These are phyloP conservation scores for Verticillium klebahnii DNA, from an alignment of 2,329 filamentous ascomycete genomes.

Conservation along the genomic window DNA sequence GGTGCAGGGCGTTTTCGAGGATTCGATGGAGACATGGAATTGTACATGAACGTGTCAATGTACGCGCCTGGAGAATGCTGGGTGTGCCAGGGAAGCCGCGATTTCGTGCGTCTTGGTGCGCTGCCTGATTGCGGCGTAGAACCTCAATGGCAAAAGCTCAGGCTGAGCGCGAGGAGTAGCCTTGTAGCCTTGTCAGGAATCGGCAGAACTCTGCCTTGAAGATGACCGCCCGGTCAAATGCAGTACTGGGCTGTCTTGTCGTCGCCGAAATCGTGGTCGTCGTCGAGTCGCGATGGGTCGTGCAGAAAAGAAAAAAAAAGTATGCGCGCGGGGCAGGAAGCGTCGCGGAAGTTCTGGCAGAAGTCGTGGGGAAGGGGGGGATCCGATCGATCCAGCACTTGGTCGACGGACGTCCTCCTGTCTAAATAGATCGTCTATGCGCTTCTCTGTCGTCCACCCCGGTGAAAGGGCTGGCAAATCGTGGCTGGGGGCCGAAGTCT, in stretches of 20 bases:
- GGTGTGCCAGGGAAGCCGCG: background rate
- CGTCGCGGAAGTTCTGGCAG: background rate
- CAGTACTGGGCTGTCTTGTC: background rate
- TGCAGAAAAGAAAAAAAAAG: background rate
- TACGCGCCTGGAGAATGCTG: background rate
- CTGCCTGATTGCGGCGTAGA: background rate
- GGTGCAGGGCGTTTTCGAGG: conserved; percentile 70
- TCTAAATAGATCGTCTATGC: background rate
- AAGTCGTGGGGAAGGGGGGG: background rate
- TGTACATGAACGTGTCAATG: conserved; percentile 8
- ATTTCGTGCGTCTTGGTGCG: background rate
- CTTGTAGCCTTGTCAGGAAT: background rate
- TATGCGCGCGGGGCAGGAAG: background rate
- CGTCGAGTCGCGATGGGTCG: background rate
- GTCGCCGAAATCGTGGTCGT: background rate
- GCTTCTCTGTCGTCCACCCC: background rate
- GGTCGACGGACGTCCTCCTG: background rate
- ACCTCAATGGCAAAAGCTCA: background rate
- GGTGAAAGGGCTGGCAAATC: background rate
- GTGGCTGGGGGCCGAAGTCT: background rate
- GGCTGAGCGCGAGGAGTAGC: background rate
- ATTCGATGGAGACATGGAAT: conserved; percentile 41
- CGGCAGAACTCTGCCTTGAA: background rate
- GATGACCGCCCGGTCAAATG: background rate
- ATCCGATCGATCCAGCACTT: background rate